Conservation (phyloP, 306 rosid genomes). For the Macrotyloma uniflorum region DNA sequence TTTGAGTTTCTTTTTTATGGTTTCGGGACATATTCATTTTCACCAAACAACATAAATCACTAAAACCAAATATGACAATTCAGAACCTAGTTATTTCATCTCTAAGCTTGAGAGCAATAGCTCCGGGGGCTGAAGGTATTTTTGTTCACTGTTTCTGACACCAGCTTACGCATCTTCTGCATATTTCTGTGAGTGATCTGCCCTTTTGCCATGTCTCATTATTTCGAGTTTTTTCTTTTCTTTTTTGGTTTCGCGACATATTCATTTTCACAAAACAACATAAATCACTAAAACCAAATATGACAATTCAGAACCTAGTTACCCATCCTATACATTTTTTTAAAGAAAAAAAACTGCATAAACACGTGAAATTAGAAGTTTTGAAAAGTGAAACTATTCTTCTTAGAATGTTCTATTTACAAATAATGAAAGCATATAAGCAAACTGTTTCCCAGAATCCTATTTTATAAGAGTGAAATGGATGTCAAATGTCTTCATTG, state of each 20-base stretch:
- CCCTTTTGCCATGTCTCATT: not conserved
- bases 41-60: not conserved
- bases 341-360: not conserved
- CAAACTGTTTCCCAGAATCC: not conserved
- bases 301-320: not conserved
- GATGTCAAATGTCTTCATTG: not conserved
- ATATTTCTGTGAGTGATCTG: not conserved
- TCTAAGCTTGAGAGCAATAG: not conserved
- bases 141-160: not conserved
- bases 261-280: not conserved
- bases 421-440: not conserved
- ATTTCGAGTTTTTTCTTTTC: not conserved
- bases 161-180: not conserved
- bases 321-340: not conserved
- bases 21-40: not conserved
- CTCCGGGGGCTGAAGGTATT: not conserved
- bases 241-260: not conserved
- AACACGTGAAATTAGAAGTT: not conserved
- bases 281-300: not conserved
- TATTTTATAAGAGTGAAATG: not conserved
- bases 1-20: not conserved
- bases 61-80: not conserved
- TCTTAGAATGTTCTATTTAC: slow-evolving; percentile 3
- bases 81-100: not conserved
- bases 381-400: not conserved